phyloP scores from a whole-genome alignment of 352 stramenopile species.

The Phytopythium oedochilum region DNA sequence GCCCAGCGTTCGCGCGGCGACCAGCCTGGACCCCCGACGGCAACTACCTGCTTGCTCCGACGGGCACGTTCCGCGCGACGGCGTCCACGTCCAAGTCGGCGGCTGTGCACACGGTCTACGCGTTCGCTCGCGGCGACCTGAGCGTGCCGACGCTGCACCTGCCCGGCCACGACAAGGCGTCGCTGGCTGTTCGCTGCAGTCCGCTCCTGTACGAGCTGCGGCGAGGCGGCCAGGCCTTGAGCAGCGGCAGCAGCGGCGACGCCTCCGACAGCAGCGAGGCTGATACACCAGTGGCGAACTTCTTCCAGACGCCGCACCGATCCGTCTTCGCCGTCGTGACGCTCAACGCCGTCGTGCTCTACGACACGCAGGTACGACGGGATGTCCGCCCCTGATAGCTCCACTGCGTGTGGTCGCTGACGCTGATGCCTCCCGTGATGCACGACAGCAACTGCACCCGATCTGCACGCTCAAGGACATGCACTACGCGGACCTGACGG shows the following conservation, averaged over 20 bases:
- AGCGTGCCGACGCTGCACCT: conserved; percentile 91
- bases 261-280: not conserved
- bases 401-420: not conserved
- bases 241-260: conserved; percentile 1
- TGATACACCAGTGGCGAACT: conserved; percentile 21
- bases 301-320: conserved; percentile 81
- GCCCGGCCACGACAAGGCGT: conserved; percentile 90
- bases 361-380: conserved; percentile 95
- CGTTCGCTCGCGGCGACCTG: conserved; percentile 92
- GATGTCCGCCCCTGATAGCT: too few relatives aligned
- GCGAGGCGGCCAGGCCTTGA: conserved; percentile 1
- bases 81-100: conserved; percentile 20
- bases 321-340: conserved; percentile 94
- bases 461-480: conserved; percentile 89
- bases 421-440: conserved; percentile 8
- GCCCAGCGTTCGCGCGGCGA: conserved; percentile 93
- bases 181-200: conserved; percentile 91
- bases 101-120: conserved; percentile 86
- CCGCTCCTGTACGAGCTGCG: conserved; percentile 90
- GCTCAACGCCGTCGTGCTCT: conserved; percentile 92
- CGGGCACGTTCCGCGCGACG: conserved; percentile 55
- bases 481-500: conserved; percentile 94
- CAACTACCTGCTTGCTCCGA: conserved; percentile 89
- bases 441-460: conserved; percentile 58
- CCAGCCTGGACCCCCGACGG: conserved; percentile 92